These are phyloP conservation scores for Periconia sp. DNA, from an alignment of 2,329 filamentous ascomycete species.

Conservation along the genomic window DNA sequence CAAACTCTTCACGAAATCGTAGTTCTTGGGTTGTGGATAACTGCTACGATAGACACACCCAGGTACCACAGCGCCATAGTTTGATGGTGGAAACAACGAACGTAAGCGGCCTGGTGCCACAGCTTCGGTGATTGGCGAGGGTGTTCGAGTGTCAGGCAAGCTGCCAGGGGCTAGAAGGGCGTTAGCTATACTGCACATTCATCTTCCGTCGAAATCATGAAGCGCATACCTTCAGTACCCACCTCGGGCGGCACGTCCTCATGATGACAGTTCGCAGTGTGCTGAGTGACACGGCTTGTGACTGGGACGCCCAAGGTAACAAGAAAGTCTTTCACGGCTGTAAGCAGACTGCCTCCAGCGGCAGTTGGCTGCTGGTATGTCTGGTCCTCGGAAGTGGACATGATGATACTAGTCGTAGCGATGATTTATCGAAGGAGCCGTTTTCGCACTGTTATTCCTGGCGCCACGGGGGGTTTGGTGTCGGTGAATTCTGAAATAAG, in stretches of 20 bases:
- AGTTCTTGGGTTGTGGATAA: constrained; percentile 73
- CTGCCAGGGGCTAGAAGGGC: not conserved
- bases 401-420: constrained; percentile 4
- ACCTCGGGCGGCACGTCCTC: constrained; percentile 31
- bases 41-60: constrained; percentile 78
- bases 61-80: constrained; percentile 75
- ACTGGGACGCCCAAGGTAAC: constrained; percentile 21
- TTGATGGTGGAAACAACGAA: constrained; percentile 57
- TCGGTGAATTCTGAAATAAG: not conserved
- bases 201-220: not conserved
- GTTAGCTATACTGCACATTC: not conserved
- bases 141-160: constrained; percentile 6
- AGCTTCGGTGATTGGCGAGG: constrained; percentile 14
- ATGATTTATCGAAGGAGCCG: not conserved
- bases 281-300: constrained; percentile 26
- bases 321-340: constrained; percentile 22
- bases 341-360: constrained; percentile 3
- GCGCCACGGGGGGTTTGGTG: not conserved
- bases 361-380: constrained; percentile 6
- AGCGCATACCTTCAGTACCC: constrained; percentile 6
- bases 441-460: not conserved
- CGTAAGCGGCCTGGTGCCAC: constrained; percentile 38
- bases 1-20: constrained; percentile 67
- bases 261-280: constrained; percentile 30
- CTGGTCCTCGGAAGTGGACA: constrained; percentile 4